phyloP scores from a whole-genome alignment of 768 basidiomycete genomes.

The Strobilomyces dryophilus region DNA sequence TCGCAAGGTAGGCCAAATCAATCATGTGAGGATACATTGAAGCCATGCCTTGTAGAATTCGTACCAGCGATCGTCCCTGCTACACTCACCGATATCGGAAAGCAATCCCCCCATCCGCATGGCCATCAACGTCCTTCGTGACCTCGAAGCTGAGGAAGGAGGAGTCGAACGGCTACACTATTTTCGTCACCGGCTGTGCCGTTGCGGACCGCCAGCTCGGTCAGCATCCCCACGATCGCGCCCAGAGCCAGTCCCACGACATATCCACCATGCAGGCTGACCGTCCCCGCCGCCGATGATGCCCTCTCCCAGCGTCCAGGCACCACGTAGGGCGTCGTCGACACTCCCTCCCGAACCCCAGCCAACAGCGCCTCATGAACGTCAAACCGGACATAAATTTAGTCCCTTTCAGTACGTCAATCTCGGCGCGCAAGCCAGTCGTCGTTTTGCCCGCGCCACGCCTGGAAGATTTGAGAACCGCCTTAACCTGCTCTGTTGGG shows the following conservation, averaged over 20 bases:
- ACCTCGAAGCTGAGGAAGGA: conserved; percentile 16
- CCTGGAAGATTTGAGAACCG: conserved; percentile 71
- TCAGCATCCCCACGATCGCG: too few species aligned
- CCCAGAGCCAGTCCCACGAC: too few species aligned
- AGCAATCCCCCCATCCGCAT: conserved; percentile 42
- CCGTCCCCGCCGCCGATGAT: too few species aligned
- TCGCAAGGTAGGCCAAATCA: conserved; percentile 56
- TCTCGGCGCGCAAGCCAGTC: conserved; percentile 75
- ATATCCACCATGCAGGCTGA: too few species aligned
- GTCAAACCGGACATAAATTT: too few species aligned
- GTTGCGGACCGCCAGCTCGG: too few species aligned
- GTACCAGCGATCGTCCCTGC: conserved; percentile 61
- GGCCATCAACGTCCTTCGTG: conserved; percentile 29
- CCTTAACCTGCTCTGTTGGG: conserved; percentile 61
- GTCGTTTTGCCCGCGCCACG: conserved; percentile 83
- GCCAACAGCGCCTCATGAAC: too few species aligned
- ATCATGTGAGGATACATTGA: not conserved
- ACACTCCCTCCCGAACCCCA: too few species aligned
- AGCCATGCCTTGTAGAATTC: conserved; percentile 44
- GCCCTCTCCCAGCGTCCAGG: too few species aligned
- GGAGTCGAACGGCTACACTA: conserved; percentile 23
- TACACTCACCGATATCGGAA: conserved; percentile 67
- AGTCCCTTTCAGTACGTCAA: conserved; percentile 78
- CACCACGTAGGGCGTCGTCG: too few species aligned
- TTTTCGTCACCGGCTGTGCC: conserved; percentile 75